phyloP scores from a whole-genome alignment of 257 asterid genomes.

The Ilex asprella region DNA sequence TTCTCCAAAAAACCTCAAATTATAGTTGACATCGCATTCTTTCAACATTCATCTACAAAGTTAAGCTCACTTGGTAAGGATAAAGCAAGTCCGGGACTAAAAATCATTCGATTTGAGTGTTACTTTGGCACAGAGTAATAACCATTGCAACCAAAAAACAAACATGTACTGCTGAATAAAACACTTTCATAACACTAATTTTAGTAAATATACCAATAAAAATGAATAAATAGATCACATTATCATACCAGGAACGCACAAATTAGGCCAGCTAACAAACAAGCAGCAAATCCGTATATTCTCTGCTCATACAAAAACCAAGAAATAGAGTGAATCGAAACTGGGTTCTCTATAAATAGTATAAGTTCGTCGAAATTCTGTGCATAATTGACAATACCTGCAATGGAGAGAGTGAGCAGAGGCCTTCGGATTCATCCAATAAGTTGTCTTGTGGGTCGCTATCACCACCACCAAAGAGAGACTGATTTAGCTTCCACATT shows the following conservation, averaged over 20 bases:
- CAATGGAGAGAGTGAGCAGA: conserved; percentile 64
- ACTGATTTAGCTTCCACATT: conserved; percentile 57
- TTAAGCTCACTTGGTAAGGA: too few relatives aligned
- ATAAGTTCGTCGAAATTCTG: conserved; percentile 7
- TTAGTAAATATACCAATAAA: background rate
- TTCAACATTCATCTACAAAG: too few relatives aligned
- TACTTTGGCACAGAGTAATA: too few relatives aligned
- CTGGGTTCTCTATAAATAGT: conserved; percentile 10
- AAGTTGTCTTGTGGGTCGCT: conserved; percentile 60
- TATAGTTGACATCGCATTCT: too few relatives aligned
- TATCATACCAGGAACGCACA: conserved; percentile 76
- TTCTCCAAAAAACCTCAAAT: too few relatives aligned
- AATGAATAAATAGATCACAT: background rate
- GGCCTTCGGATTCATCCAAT: conserved; percentile 61
- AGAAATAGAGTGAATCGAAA: conserved; percentile 7
- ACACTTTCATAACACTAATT: background rate
- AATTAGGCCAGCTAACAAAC: conserved; percentile 66
- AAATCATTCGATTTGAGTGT: background rate
- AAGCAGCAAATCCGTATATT: conserved; percentile 76
- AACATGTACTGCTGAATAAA: too few relatives aligned
- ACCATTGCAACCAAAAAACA: too few relatives aligned
- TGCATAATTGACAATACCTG: conserved; percentile 44
- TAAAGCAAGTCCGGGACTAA: background rate
- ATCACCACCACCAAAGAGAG: conserved; percentile 32
- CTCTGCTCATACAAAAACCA: conserved; percentile 52